Evolutionary conservation across 176 grass and related monocot genomes (phyloP).

Genomic region (Puccinellia tenuiflora): DNA sequence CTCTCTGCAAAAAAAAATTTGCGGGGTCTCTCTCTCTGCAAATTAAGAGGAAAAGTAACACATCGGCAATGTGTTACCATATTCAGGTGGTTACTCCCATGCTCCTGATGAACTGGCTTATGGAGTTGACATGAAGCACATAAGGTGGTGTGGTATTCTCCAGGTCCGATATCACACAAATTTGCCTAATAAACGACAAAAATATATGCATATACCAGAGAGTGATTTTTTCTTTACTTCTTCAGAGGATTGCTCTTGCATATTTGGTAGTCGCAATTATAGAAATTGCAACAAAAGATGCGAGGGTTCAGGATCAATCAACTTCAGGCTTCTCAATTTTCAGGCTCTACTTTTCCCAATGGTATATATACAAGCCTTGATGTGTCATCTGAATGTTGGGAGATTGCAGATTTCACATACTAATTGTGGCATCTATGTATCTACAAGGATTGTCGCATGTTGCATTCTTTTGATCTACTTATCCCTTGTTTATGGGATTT

Average conservation of each 20-base stretch:
- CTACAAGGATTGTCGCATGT: conserved; percentile 64
- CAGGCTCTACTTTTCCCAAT: conserved; percentile 61
- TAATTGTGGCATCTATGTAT: not conserved
- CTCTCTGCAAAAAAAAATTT: not conserved
- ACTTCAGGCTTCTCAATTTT: conserved; percentile 49
- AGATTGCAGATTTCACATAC: not conserved
- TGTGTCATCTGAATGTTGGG: not conserved
- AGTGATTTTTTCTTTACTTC: not conserved
- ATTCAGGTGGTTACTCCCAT: conserved; percentile 86
- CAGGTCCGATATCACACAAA: conserved; percentile 27
- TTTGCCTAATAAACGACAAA: not conserved
- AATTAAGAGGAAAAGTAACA: not conserved
- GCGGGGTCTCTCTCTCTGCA: too few species aligned
- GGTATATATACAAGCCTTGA: conserved; percentile 24
- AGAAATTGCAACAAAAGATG: conserved; percentile 69
- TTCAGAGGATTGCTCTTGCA: conserved; percentile 85
- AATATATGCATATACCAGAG: not conserved
- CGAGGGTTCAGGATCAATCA: conserved; percentile 51
- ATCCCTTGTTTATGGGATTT: conserved; percentile 58
- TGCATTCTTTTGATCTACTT: conserved; percentile 74
- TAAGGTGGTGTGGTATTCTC: conserved; percentile 90
- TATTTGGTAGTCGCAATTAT: conserved; percentile 75
- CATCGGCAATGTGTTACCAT: not conserved
- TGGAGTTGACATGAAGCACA: conserved; percentile 78
- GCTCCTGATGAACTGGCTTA: conserved; percentile 66